Conservation (phyloP, 192 early-diverging fungal genomes). For the Gigaspora rosea region DNA sequence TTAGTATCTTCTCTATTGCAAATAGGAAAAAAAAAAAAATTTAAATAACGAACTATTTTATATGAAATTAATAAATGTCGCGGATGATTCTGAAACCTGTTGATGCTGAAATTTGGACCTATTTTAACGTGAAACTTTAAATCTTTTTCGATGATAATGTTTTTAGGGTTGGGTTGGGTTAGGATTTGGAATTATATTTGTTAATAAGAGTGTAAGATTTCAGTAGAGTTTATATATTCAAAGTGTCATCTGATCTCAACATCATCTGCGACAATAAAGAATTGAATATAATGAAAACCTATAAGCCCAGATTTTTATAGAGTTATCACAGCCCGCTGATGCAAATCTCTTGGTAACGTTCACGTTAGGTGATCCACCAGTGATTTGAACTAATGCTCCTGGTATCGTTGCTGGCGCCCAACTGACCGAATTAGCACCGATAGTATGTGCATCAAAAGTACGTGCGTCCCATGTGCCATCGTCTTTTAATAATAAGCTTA, state of each 20-base stretch:
- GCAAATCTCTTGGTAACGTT: conserved; percentile 79
- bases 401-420: conserved; percentile 92
- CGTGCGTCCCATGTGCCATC: conserved; percentile 84
- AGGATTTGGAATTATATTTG: too few relatives aligned
- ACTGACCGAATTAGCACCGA: conserved; percentile 90
- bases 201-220: too few relatives aligned
- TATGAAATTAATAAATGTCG: too few relatives aligned
- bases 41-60: too few relatives aligned
- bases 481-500: conserved; percentile 47
- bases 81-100: too few relatives aligned
- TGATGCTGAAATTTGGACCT: too few relatives aligned
- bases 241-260: too few relatives aligned
- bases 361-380: conserved; percentile 56
- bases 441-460: conserved; percentile 82
- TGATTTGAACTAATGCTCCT: conserved; percentile 68
- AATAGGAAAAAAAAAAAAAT: background rate
- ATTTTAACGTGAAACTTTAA: too few relatives aligned
- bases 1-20: conserved; percentile 68
- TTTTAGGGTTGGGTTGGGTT: too few relatives aligned
- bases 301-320: conserved; percentile 92
- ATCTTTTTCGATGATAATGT: too few relatives aligned
- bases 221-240: background rate
- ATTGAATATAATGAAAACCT: conserved; percentile 40
- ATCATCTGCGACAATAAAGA: background rate
- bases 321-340: conserved; percentile 93